These are phyloP conservation scores for Arbutus unedo DNA, from an alignment of 148 eudicot genomes.

Conservation along the genomic window DNA sequence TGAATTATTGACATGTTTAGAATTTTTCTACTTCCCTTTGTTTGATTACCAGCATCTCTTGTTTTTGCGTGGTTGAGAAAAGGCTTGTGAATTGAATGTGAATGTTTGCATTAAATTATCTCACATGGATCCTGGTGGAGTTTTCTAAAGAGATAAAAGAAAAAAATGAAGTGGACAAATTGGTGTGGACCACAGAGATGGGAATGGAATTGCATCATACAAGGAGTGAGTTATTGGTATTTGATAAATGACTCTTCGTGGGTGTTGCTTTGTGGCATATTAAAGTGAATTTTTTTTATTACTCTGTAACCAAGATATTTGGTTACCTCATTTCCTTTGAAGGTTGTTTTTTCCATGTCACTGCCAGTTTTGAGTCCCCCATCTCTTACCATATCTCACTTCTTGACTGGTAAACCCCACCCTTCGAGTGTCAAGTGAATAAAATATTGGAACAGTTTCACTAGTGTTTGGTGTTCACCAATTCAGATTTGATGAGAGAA, in stretches of 20 bases:
- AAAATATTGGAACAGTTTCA: background rate
- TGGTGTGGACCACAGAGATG: conserved; percentile 34
- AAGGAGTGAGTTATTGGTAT: background rate
- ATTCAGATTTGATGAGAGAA: background rate
- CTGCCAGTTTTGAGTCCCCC: background rate
- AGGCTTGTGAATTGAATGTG: conserved; percentile 14
- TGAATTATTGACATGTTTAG: conserved; percentile 30
- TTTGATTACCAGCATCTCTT: conserved; percentile 39
- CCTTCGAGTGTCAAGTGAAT: background rate
- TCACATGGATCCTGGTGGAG: conserved; percentile 75
- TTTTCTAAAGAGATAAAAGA: conserved; percentile 11
- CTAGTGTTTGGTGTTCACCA: background rate
- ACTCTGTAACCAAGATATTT: background rate
- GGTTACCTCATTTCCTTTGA: background rate
- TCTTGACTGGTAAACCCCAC: background rate
- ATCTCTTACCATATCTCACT: conserved; percentile 5
- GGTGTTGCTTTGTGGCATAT: background rate
- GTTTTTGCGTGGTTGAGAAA: conserved; percentile 24
- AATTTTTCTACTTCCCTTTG: conserved; percentile 19
- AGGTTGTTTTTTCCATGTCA: background rate
- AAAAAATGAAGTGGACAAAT: conserved; percentile 14
- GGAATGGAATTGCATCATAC: conserved; percentile 28
- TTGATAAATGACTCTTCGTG: background rate
- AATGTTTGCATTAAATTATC: conserved; percentile 62
- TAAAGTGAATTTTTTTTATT: conserved; percentile 2